A percentile compares a stretch with the other conserved stretches of the same genome.
Evolutionary conservation across 768 basidiomycete genomes (phyloP).

Genomic region (Auriscalpium orientale): DNA sequence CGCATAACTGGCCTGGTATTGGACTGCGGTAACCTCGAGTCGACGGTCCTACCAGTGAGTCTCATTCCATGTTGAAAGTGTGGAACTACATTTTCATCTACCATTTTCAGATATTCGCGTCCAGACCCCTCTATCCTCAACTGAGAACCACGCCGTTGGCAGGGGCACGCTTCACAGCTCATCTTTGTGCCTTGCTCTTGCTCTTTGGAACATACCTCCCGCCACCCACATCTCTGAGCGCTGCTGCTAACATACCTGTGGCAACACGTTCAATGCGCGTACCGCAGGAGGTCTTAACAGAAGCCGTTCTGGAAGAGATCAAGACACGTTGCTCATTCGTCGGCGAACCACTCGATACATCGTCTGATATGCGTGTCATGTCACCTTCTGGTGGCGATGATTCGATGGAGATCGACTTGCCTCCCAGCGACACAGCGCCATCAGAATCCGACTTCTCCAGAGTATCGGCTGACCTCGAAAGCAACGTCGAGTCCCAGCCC

Average conservation of each 20-base stretch:
- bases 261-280: conserved; percentile 59
- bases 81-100: conserved; percentile 4
- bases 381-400: conserved; percentile 21
- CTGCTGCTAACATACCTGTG: conserved; percentile 53
- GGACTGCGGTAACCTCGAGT: conserved; percentile 90
- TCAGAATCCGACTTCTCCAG: conserved; percentile 66
- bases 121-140: conserved; percentile 79
- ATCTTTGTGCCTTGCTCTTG: conserved; percentile 73
- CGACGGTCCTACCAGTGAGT: conserved; percentile 78
- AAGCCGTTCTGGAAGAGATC: conserved; percentile 79
- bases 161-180: conserved; percentile 71
- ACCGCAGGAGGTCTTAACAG: conserved; percentile 73
- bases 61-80: background rate
- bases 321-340: conserved; percentile 90
- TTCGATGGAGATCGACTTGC: conserved; percentile 37
- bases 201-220: conserved; percentile 83
- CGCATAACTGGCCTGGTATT: conserved; percentile 90
- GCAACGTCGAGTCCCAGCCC: conserved; percentile 37
- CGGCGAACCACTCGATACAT: conserved; percentile 45
- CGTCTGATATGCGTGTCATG: conserved; percentile 14
- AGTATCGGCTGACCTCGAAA: conserved; percentile 36
- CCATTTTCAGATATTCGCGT: conserved; percentile 70
- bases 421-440: conserved; percentile 47
- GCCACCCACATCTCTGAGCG: conserved; percentile 64
- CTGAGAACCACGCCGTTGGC: conserved; percentile 83